A percentile compares a stretch with the other conserved stretches of the same genome.
These are phyloP conservation scores for Saccharomycopsis capsularis DNA, from an alignment of 805 yeast genomes.

Conservation along the genomic window DNA sequence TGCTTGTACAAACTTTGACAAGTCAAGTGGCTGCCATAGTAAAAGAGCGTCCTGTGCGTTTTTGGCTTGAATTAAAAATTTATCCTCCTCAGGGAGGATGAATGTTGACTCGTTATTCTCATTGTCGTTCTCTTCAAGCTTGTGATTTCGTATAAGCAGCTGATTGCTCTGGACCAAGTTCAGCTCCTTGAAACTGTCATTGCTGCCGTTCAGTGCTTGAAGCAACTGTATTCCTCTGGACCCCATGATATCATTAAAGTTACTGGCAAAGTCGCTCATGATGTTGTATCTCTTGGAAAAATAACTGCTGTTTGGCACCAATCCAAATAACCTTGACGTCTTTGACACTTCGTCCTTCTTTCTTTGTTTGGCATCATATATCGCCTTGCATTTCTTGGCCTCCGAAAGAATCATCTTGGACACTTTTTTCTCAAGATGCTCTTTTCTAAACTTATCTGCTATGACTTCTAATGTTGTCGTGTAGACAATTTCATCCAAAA, in stretches of 20 bases:
- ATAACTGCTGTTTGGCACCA: constrained; percentile 24
- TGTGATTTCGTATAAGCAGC: too few species aligned
- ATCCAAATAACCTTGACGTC: constrained; percentile 32
- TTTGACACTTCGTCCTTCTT: constrained; percentile 34
- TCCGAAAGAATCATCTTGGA: constrained; percentile 30
- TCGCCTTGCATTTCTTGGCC: constrained; percentile 26
- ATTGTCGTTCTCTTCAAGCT: too few species aligned
- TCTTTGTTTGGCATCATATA: constrained; percentile 31
- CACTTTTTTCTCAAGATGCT: constrained; percentile 27
- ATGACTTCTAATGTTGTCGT: constrained; percentile 33
- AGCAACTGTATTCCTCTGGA: too few species aligned
- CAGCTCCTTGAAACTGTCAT: too few species aligned
- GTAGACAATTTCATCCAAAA: constrained; percentile 18
- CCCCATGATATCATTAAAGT: too few species aligned
- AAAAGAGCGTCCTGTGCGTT: constrained; percentile 30
- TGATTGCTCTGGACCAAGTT: too few species aligned
- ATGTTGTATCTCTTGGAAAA: constrained; percentile 24
- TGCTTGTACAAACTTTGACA: constrained; percentile 21
- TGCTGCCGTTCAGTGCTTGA: too few species aligned
- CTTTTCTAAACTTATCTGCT: constrained; percentile 38
- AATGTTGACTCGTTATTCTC: too few species aligned
- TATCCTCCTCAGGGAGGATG: constrained; percentile 27
- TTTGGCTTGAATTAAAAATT: constrained; percentile 29
- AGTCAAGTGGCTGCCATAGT: constrained; percentile 41
- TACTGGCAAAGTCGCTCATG: constrained; percentile 18